Evolutionary conservation across 2,329 filamentous ascomycete species (phyloP).

Genomic region (Penicillium rolfsii): DNA sequence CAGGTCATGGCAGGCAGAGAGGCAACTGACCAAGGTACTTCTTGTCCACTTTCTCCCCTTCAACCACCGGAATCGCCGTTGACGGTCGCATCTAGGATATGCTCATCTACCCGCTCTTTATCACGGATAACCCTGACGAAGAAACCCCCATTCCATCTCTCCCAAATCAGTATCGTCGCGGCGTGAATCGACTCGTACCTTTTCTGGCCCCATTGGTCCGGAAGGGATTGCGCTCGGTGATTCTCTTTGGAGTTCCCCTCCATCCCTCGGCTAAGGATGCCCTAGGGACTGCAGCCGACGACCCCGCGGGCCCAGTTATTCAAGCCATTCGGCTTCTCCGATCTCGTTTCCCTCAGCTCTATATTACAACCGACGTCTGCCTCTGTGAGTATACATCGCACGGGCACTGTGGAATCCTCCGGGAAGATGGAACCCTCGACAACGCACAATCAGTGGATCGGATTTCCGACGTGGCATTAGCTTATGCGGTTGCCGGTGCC

Average conservation of each 20-base stretch:
- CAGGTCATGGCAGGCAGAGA: conserved; percentile 79
- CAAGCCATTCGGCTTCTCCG: conserved; percentile 81
- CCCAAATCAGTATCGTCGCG: conserved; percentile 85
- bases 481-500: conserved; percentile 92
- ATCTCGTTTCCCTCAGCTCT: conserved; percentile 83
- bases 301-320: conserved; percentile 90
- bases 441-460: conserved; percentile 92
- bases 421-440: conserved; percentile 90
- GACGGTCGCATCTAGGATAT: conserved; percentile 67
- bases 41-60: too few species aligned
- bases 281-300: conserved; percentile 87
- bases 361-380: conserved; percentile 90
- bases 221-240: conserved; percentile 90
- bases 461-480: conserved; percentile 95
- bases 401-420: conserved; percentile 93
- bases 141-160: conserved; percentile 87
- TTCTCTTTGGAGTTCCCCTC: conserved; percentile 92
- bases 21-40: conserved; percentile 79
- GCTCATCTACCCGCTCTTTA: conserved; percentile 97
- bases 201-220: conserved; percentile 84
- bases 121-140: conserved; percentile 92
- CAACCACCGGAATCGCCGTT: not conserved
- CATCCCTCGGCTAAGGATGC: conserved; percentile 82
- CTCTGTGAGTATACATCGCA: conserved; percentile 99
- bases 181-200: conserved; percentile 80